Evolutionary conservation across 1,139 yeast species (phyloP).

Genomic region (Lodderomyces pseudojiufengensis): DNA sequence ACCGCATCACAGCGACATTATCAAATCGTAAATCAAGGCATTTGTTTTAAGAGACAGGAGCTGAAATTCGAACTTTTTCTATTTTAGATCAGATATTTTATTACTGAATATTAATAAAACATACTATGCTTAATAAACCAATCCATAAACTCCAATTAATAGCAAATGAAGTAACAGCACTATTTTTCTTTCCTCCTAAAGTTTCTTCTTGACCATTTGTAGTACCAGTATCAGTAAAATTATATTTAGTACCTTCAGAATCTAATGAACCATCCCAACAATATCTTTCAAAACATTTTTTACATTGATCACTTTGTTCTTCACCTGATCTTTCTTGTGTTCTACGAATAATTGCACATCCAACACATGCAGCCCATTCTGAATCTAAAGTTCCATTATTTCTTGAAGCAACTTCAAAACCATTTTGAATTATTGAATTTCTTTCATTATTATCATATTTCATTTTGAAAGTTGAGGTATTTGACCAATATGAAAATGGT

Average conservation of each 20-base stretch:
- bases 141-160: slow-evolving; percentile 15
- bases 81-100: too few species aligned
- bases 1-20: too few species aligned
- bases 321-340: slow-evolving; percentile 69
- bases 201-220: slow-evolving; percentile 30
- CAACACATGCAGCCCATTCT: slow-evolving; percentile 77
- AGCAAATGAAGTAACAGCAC: slow-evolving; percentile 3
- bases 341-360: slow-evolving; percentile 85
- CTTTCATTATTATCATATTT: slow-evolving; percentile 58
- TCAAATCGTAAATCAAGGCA: too few species aligned
- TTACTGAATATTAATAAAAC: slow-evolving; percentile 4
- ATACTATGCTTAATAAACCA: slow-evolving; percentile 6
- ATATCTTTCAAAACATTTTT: slow-evolving; percentile 64
- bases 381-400: slow-evolving; percentile 67
- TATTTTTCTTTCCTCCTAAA: slow-evolving; percentile 1
- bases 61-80: too few species aligned
- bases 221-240: slow-evolving; percentile 47
- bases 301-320: slow-evolving; percentile 68
- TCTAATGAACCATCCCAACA: slow-evolving; percentile 70
- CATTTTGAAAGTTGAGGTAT: slow-evolving; percentile 70
- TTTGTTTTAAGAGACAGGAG: too few species aligned
- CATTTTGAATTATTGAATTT: slow-evolving; percentile 64
- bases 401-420: slow-evolving; percentile 74
- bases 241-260: slow-evolving; percentile 19
- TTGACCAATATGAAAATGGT: slow-evolving; percentile 63